These are phyloP conservation scores for Cystobasidium slooffiae DNA, from an alignment of 1,284 basidiomycete genomes.

Conservation along the genomic window DNA sequence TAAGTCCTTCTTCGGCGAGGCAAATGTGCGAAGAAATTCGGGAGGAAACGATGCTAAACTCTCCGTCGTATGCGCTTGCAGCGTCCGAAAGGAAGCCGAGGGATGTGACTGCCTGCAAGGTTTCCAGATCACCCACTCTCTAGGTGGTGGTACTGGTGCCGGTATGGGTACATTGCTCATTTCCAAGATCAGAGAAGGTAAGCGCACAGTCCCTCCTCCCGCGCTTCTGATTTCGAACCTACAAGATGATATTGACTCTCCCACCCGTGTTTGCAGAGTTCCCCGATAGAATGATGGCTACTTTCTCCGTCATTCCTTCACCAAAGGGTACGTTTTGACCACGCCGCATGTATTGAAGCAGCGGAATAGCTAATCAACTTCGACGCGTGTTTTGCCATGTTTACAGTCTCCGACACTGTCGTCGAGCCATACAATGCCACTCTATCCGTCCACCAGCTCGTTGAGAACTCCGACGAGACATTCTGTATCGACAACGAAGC, in stretches of 20 bases:
- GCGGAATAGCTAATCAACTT: too few relatives aligned
- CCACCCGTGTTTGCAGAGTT: slow-evolving; percentile 58
- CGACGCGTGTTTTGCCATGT: neutral
- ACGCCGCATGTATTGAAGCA: slow-evolving; percentile 34
- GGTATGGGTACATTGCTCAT: slow-evolving; percentile 68
- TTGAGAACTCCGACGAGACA: slow-evolving; percentile 68
- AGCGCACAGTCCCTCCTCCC: slow-evolving; percentile 1
- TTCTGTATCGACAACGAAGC: slow-evolving; percentile 91
- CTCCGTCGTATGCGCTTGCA: neutral
- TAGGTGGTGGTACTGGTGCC: slow-evolving; percentile 68
- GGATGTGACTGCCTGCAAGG: slow-evolving; percentile 64
- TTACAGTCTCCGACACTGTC: slow-evolving; percentile 64
- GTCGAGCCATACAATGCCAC: slow-evolving; percentile 69
- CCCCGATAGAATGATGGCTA: slow-evolving; percentile 69
- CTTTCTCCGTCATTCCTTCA: slow-evolving; percentile 67
- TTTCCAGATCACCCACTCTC: slow-evolving; percentile 68
- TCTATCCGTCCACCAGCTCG: slow-evolving; percentile 66
- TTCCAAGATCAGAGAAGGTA: slow-evolving; percentile 64
- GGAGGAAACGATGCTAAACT: too few relatives aligned
- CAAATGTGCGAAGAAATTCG: too few relatives aligned
- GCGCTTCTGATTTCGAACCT: neutral
- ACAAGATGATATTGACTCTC: neutral
- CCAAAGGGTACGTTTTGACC: slow-evolving; percentile 61
- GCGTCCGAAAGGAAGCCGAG: slow-evolving; percentile 66
- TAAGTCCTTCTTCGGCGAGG: neutral